A percentile compares a stretch with the other conserved stretches of the same genome.
Evolutionary conservation across 129 eudicot species (phyloP).

Genomic region (Flaveria bidentis): DNA sequence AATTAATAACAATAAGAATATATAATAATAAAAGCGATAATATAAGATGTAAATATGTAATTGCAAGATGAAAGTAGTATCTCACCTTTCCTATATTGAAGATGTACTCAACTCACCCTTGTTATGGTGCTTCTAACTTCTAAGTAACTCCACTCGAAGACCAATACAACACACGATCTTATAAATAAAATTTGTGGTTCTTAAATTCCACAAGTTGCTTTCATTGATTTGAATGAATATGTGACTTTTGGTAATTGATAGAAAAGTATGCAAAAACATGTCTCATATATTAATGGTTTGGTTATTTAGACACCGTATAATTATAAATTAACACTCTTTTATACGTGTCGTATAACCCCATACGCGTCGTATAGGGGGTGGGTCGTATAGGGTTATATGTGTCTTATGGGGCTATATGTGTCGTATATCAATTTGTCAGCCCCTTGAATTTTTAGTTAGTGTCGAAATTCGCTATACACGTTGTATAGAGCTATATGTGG

Average conservation of each 20-base stretch:
- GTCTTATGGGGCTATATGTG: no score
- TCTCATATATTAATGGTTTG: not conserved
- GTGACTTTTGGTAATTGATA: not conserved
- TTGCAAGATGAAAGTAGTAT: constrained; percentile 10
- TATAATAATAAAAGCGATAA: no score
- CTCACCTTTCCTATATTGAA: not conserved
- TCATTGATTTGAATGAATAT: not conserved
- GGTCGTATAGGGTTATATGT: no score
- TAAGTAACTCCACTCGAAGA: not conserved
- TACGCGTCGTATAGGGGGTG: no score
- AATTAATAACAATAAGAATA: not conserved
- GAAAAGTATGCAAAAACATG: not conserved
- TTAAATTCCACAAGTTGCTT: constrained; percentile 2
- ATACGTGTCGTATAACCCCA: no score
- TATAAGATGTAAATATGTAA: no score
- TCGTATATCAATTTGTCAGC: no score
- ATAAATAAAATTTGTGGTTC: not conserved
- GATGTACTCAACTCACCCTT: constrained; percentile 12
- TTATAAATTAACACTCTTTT: no score
- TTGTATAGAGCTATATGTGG: no score
- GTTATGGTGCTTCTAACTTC: not conserved
- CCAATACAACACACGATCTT: not conserved
- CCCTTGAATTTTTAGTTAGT: no score
- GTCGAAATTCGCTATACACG: no score
- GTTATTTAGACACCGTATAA: no score